phyloP scores from a whole-genome alignment of 805 yeast species.

The Zygosaccharomyces bailii region DNA sequence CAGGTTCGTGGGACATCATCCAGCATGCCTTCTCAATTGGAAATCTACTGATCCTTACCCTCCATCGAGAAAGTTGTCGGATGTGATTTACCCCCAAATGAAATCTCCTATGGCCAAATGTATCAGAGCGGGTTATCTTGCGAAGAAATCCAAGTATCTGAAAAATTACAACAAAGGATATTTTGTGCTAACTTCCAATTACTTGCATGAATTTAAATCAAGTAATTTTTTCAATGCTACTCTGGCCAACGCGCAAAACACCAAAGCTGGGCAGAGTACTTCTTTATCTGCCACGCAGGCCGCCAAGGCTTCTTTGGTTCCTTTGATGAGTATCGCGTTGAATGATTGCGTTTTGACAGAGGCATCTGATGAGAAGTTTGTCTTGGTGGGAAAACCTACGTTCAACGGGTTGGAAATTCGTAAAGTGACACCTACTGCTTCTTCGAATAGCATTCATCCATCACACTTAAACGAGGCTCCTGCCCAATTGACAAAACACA shows the following conservation, averaged over 20 bases:
- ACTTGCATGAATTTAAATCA: constrained; percentile 60
- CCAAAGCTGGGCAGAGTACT: constrained; percentile 13
- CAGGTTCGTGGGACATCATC: constrained; percentile 49
- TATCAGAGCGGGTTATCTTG: constrained; percentile 56
- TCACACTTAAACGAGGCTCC: constrained; percentile 15
- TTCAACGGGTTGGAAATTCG: constrained; percentile 21
- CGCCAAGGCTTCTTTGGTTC: constrained; percentile 47
- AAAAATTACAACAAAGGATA: constrained; percentile 60
- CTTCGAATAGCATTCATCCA: background rate
- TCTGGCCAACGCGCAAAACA: constrained; percentile 37
- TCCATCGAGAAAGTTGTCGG: constrained; percentile 46
- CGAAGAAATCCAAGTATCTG: constrained; percentile 58
- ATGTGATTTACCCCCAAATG: constrained; percentile 52
- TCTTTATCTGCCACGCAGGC: constrained; percentile 13
- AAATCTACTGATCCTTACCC: constrained; percentile 41
- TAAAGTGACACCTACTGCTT: constrained; percentile 14
- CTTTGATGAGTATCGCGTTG: constrained; percentile 41
- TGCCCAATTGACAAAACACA: constrained; percentile 21
- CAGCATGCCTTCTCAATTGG: constrained; percentile 40
- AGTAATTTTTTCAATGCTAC: constrained; percentile 32
- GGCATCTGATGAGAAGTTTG: constrained; percentile 40
- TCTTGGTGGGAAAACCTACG: constrained; percentile 37
- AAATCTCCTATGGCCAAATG: constrained; percentile 49
- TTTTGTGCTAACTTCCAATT: constrained; percentile 66
- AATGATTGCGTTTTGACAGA: constrained; percentile 36